A percentile compares a stretch with the other conserved stretches of the same genome.
These are phyloP conservation scores for Fraxinus sp. DNA, from an alignment of 305 asterid species.

Conservation along the genomic window DNA sequence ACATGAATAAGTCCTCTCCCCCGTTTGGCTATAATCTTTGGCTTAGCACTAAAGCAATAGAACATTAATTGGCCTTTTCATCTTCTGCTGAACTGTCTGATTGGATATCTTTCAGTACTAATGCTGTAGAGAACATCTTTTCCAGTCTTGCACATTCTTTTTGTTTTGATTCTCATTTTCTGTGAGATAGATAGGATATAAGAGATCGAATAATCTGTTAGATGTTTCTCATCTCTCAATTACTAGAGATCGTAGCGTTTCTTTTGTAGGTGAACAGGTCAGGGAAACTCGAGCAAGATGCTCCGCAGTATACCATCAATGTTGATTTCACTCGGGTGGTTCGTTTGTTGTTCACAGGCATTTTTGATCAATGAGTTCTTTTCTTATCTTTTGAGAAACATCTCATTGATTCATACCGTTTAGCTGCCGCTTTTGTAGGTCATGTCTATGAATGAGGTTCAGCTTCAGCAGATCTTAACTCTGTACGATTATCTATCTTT, in stretches of 20 bases:
- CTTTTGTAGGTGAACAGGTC: conserved; percentile 79
- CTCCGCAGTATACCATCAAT: conserved; percentile 73
- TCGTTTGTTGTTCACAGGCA: conserved; percentile 26
- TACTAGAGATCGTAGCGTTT: conserved; percentile 31
- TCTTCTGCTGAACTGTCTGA: not conserved
- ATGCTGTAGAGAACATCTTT: not conserved
- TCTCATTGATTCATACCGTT: conserved; percentile 27
- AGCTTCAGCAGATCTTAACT: conserved; percentile 69
- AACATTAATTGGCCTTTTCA: not conserved
- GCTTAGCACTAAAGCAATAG: not conserved
- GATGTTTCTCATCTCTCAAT: conserved; percentile 18
- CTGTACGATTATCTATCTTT: conserved; percentile 66
- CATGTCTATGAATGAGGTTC: conserved; percentile 71
- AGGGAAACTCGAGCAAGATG: conserved; percentile 72
- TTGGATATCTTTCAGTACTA: not conserved
- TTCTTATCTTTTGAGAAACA: conserved; percentile 19
- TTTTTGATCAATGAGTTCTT: conserved; percentile 15
- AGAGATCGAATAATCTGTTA: not conserved
- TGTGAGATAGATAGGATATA: not conserved
- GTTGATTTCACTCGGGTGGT: conserved; percentile 66
- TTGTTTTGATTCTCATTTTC: not conserved
- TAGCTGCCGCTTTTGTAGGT: conserved; percentile 46
- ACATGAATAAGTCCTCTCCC: not conserved
- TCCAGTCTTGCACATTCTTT: not conserved
- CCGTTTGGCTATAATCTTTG: not conserved